Evolutionary conservation across 177 flowering plant species (phyloP).

Genomic region (Vitis hybrid): DNA sequence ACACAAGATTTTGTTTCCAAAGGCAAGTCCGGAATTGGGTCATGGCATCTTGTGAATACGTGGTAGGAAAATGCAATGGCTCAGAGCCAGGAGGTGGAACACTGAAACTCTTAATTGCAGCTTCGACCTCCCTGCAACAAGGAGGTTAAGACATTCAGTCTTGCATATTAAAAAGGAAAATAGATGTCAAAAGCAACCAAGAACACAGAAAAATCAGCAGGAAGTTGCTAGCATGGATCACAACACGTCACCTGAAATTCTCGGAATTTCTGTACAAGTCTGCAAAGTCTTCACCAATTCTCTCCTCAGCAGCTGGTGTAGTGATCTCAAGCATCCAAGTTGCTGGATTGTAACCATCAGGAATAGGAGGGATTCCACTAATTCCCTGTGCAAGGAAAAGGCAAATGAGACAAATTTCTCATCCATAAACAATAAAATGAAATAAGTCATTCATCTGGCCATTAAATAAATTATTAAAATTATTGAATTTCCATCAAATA

Average conservation of each 20-base stretch:
- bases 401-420: background rate
- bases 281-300: conserved; percentile 64
- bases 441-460: background rate
- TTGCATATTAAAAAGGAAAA: background rate
- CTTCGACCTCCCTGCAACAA: conserved; percentile 64
- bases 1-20: conserved; percentile 81
- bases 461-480: background rate
- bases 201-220: background rate
- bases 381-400: conserved; percentile 38
- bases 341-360: conserved; percentile 80
- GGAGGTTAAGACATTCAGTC: background rate
- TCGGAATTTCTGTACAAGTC: conserved; percentile 54
- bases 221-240: background rate
- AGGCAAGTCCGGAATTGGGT: conserved; percentile 62
- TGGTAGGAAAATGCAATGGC: conserved; percentile 58
- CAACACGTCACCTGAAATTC: conserved; percentile 49
- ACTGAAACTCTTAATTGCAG: conserved; percentile 45
- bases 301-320: conserved; percentile 65
- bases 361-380: conserved; percentile 56
- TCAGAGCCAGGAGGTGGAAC: conserved; percentile 61
- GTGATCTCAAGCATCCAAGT: conserved; percentile 96
- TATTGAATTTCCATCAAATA: no score
- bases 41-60: conserved; percentile 40
- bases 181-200: background rate
- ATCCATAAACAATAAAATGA: background rate